Conservation (phyloP, 306 rosid species). For the Fagus sylvatica region DNA sequence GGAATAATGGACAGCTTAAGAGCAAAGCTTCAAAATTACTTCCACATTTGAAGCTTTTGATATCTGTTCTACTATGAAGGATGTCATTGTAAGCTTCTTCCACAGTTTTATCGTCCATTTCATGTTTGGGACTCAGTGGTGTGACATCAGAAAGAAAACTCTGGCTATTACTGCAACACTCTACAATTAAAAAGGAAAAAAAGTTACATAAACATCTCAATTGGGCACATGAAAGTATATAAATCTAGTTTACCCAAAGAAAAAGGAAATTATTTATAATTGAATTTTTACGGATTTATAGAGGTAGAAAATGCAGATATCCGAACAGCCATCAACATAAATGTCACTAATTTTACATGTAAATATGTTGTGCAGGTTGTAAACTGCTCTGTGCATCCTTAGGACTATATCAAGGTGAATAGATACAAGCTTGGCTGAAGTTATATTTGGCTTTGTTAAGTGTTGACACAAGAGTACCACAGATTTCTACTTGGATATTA, state of each 20-base stretch:
- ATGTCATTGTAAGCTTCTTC: conserved; percentile 35
- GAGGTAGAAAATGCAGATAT: background rate
- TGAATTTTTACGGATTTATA: background rate
- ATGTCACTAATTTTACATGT: too few species aligned
- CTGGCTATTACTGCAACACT: conserved; percentile 29
- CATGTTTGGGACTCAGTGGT: conserved; percentile 30
- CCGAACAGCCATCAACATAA: background rate
- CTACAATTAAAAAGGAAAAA: conserved; percentile 41
- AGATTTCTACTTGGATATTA: background rate
- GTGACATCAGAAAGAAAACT: conserved; percentile 34
- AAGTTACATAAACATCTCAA: conserved; percentile 4
- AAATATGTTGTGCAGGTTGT: background rate
- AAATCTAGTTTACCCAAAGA: too few species aligned
- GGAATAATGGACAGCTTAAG: conserved; percentile 59
- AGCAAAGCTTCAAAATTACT: conserved; percentile 50
- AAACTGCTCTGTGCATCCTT: background rate
- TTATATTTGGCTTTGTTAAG: background rate
- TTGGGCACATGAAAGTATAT: background rate
- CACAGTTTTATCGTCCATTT: conserved; percentile 18
- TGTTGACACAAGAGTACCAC: background rate
- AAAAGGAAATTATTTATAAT: background rate
- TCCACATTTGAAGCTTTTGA: conserved; percentile 13
- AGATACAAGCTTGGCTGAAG: background rate
- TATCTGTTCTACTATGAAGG: conserved; percentile 12
- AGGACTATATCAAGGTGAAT: background rate